Conservation (phyloP, 345 rosid genomes). For the Physaria fendleri region DNA sequence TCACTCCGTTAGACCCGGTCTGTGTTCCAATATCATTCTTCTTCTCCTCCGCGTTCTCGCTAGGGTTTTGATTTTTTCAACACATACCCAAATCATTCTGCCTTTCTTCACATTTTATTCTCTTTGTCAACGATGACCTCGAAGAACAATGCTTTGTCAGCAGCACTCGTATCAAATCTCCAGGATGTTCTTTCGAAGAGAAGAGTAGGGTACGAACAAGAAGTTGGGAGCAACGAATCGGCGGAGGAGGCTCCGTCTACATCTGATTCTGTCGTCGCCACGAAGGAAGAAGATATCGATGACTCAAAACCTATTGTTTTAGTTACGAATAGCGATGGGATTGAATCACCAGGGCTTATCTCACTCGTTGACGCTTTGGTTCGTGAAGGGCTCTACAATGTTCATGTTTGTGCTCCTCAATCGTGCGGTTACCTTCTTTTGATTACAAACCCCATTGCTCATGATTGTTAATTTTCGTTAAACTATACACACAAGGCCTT, state of each 20-base stretch:
- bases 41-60: no score
- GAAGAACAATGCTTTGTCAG: conserved; percentile 59
- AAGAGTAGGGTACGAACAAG: conserved; percentile 34
- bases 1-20: no score
- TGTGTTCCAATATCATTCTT: no score
- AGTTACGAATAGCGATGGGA: conserved; percentile 36
- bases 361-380: conserved; percentile 86
- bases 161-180: conserved; percentile 76
- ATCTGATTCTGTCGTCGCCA: conserved; percentile 42
- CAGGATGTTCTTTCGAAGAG: conserved; percentile 68
- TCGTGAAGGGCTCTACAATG: conserved; percentile 58
- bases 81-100: not conserved
- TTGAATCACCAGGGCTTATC: no score
- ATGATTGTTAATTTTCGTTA: not conserved
- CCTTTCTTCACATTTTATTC: not conserved
- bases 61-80: no score
- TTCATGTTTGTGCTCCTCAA: no score
- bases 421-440: no score
- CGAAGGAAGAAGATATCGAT: conserved; percentile 31
- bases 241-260: conserved; percentile 42
- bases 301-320: conserved; percentile 69
- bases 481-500: conserved; percentile 23
- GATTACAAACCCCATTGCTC: no score
- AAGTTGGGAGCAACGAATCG: conserved; percentile 32
- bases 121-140: conserved; percentile 28